Percentiles rank a stretch among this genome's conserved stretches.
phyloP scores from a whole-genome alignment of 2,329 filamentous ascomycete species.

The Talaromyces atroroseus region DNA sequence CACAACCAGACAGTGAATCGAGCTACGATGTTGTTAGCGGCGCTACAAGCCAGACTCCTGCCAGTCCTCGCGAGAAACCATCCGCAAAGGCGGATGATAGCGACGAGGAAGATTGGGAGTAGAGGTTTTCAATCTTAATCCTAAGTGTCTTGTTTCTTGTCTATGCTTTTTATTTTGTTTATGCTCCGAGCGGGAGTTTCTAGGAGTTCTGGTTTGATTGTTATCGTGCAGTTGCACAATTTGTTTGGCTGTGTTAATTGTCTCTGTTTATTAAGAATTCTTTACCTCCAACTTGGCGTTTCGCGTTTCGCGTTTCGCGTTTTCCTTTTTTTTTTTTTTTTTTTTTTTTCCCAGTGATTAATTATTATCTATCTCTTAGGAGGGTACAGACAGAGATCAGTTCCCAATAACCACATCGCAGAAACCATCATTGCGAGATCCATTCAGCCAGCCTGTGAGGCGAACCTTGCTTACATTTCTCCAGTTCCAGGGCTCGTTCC shows the following conservation, averaged over 20 bases:
- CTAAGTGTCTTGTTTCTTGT: not conserved
- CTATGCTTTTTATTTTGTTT: not conserved
- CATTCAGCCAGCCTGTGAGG: too few relatives aligned
- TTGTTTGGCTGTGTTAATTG: not conserved
- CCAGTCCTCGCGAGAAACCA: constrained; percentile 52
- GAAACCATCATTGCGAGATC: not conserved
- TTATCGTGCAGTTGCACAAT: not conserved
- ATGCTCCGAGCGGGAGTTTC: constrained; percentile 10
- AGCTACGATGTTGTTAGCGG: constrained; percentile 93
- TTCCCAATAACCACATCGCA: not conserved
- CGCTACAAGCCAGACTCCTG: constrained; percentile 69
- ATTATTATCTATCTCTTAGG: not conserved
- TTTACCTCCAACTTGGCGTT: not conserved
- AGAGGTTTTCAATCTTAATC: constrained; percentile 18
- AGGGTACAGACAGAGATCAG: not conserved
- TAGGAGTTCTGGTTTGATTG: not conserved
- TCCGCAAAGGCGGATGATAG: constrained; percentile 49
- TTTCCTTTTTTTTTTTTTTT: too few relatives aligned
- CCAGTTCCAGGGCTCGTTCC: constrained; percentile 22
- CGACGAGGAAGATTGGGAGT: constrained; percentile 75
- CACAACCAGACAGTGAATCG: constrained; percentile 85
- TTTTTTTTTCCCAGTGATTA: too few relatives aligned
- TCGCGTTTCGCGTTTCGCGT: not conserved
- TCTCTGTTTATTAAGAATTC: not conserved
- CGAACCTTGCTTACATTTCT: too few relatives aligned